Base-by-base conservation (phyloP, 495 filamentous ascomycete species). In the Pyrenula aspistea region DNA sequence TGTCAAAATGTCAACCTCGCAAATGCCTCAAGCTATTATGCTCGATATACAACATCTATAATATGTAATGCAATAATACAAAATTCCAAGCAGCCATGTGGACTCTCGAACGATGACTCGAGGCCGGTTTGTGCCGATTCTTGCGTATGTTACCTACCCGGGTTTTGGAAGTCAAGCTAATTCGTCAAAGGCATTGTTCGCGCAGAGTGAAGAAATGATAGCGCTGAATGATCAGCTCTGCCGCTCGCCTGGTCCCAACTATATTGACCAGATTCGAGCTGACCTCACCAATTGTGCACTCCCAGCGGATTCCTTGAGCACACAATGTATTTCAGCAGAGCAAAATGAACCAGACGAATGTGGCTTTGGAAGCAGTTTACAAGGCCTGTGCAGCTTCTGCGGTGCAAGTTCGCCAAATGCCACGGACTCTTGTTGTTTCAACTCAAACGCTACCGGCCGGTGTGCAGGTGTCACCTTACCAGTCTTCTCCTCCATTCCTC, bases 51-150 rank as follows among this genome's bases (percentile, higher is more conserved):
- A 12, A 92, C 83, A 53, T 92, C 88, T 62, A 83, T 91, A 67
- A 79, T 99, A 60, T 99, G 94, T 80, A 97, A 91, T 77, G 82
- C 87, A 58, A 87, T 99, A 67, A 81, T 99, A 55, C 94, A 97
- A 70, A 90, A 89, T 65, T 99, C 94, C 22, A 83, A 85, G 61
- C 58, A 65, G n/a, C 68, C 76, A 36, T 97, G 94, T 70, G 67
- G 73, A 15, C 72, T 95, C 31, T 80, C 84, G 1, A 65, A 71
- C 3, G 68, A 75, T 51, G 69, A 86, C 25, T 83, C 87, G 2
- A 71, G 76, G 50, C 93, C 94, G 2, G 75, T 97, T 25, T 99
- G 94, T 72, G 92, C 92, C 24, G 85, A 91, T 53, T 80, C 89
- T 64, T 99, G 94, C 71, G 90, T 93, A 73, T 67, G 86, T 77